Percentiles rank a stretch among this genome's conserved stretches.
phyloP scores from a whole-genome alignment of 306 rosid species.

The Cucurbita moschata region DNA sequence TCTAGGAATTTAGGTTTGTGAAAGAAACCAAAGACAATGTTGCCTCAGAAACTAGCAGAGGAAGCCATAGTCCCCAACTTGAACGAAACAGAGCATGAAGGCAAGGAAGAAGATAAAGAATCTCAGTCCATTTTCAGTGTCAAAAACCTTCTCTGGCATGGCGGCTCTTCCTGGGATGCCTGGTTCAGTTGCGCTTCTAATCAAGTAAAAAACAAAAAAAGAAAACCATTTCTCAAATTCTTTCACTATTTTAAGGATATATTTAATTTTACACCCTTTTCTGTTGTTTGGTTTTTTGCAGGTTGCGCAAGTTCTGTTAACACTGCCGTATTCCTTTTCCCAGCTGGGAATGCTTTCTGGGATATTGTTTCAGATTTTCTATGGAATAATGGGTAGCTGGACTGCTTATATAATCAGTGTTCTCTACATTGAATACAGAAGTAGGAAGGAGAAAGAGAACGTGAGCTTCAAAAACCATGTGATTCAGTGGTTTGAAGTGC shows the following conservation, averaged over 20 bases:
- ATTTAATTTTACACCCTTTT: neutral
- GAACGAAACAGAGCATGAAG: slow-evolving; percentile 44
- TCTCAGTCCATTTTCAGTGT: slow-evolving; percentile 30
- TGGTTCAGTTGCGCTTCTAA: slow-evolving; percentile 99
- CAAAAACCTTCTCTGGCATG: slow-evolving; percentile 78
- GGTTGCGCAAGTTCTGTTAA: slow-evolving; percentile 92
- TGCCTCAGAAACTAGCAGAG: slow-evolving; percentile 72
- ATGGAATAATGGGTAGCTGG: slow-evolving; percentile 91
- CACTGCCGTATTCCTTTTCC: slow-evolving; percentile 88
- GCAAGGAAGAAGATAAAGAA: slow-evolving; percentile 22
- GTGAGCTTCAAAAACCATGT: slow-evolving; percentile 87
- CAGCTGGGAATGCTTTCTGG: slow-evolving; percentile 91
- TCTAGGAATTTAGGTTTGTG: slow-evolving; percentile 11
- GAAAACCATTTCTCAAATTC: neutral
- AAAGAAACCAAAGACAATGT: slow-evolving; percentile 42
- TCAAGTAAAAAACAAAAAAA: slow-evolving; percentile 34
- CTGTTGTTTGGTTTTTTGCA: slow-evolving; percentile 1
- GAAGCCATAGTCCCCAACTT: slow-evolving; percentile 71
- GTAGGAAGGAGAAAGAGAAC: slow-evolving; percentile 85
- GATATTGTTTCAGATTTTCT: slow-evolving; percentile 62
- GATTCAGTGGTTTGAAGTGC: slow-evolving; percentile 99
- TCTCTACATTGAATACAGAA: slow-evolving; percentile 76
- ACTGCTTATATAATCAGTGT: slow-evolving; percentile 92
- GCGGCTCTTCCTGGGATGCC: slow-evolving; percentile 95
- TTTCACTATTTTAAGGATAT: neutral